Base-by-base conservation (phyloP, 345 rosid species). In the Gossypium herbaceum region DNA sequence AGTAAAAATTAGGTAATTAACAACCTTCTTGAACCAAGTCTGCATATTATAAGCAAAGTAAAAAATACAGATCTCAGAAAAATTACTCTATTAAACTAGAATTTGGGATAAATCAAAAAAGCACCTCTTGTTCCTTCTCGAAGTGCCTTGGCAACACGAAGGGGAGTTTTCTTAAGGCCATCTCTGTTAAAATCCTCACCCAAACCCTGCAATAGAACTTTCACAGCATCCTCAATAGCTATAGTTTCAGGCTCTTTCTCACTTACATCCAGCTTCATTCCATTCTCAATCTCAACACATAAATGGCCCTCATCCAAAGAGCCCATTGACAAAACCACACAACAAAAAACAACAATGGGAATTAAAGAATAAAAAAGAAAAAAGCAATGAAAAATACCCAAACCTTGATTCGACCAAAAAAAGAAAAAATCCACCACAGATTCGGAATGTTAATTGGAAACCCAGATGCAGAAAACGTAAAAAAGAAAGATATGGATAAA, bases 81-180 rank as follows among this genome's bases (percentile, higher is more conserved):
- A 5, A 0, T 51, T 29, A 29, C 39, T 0, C 39, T 29, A 34
- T 34, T 34, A 34, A 34, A 34, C 41, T 34, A 34, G 41, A 34
- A 34, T 34, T 5, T 34, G 41, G 7, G 41, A 34, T 34, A 34
- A 34, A 34, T 5, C 41, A 52, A 17, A 55, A n/a, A 55, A 55
- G 63, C 63, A 95, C 99, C 98, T 92, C 78, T 86, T 71, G 97
- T 96, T 67, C 90, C 98, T 80, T 88, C 88, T 2, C 89, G 86
- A 74, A 96, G 88, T 10, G 99, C 97, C 83, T 92, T 93, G 61
- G 99, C 98, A 45, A 96, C 98, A 50, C 99, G 98, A 75, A 88
- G 79, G 48, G 99, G 97, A 67, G 99, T 96, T 82, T 86, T 96
- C 75, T 78, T 89, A 72, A 96, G 80, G 44, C 99, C 99, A 79